Evolutionary conservation across 305 asterid genomes (phyloP).

Genomic region (Fraxinus sp.): DNA sequence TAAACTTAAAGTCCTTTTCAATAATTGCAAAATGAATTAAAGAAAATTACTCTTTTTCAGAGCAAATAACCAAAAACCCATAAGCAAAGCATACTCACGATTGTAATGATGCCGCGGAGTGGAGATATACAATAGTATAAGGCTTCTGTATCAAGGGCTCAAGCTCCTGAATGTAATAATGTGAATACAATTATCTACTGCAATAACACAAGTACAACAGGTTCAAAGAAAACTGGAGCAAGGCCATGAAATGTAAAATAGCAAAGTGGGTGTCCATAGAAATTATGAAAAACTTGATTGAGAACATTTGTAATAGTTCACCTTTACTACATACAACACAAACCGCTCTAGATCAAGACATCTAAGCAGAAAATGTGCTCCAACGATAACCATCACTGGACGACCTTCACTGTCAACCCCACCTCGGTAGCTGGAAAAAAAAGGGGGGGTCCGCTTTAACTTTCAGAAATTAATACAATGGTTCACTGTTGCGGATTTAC

Average conservation of each 20-base stretch:
- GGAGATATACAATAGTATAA: slow-evolving; percentile 79
- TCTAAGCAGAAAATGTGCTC: slow-evolving; percentile 93
- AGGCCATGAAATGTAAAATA: not conserved
- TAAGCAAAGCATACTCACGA: slow-evolving; percentile 48
- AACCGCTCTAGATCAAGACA: slow-evolving; percentile 94
- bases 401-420: slow-evolving; percentile 93
- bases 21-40: not conserved
- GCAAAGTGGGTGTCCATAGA: slow-evolving; percentile 1
- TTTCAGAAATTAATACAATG: not conserved
- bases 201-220: not conserved
- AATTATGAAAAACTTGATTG: slow-evolving; percentile 2
- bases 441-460: not conserved
- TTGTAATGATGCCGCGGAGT: slow-evolving; percentile 89
- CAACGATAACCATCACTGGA: slow-evolving; percentile 93
- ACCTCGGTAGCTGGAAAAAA: slow-evolving; percentile 75
- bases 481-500: not conserved
- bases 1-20: not conserved
- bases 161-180: slow-evolving; percentile 61
- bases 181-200: slow-evolving; percentile 3
- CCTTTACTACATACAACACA: slow-evolving; percentile 82
- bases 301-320: slow-evolving; percentile 30
- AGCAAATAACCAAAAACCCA: not conserved
- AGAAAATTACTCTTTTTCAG: not conserved
- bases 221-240: slow-evolving; percentile 17
- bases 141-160: slow-evolving; percentile 98